Conservation (phyloP, 2,329 filamentous ascomycete species). For the Fusarium albidum region DNA sequence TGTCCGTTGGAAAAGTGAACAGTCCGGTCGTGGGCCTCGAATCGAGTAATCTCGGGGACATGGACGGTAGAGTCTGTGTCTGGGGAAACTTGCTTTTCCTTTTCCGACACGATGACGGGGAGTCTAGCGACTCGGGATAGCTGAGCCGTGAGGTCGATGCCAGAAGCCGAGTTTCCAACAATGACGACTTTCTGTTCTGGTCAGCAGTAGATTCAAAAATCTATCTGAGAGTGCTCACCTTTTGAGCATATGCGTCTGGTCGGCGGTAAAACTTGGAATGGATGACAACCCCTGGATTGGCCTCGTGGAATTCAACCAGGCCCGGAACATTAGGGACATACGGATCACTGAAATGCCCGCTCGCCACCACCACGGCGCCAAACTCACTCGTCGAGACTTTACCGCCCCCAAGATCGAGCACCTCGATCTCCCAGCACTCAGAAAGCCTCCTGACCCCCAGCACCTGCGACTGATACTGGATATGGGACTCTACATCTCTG, state of each 20-base stretch:
- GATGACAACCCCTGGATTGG: neutral
- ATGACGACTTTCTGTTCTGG: neutral
- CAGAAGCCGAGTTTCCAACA: neutral
- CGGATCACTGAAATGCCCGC: neutral
- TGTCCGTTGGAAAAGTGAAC: neutral
- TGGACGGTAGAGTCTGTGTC: neutral
- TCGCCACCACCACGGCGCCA: neutral
- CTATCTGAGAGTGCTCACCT: neutral
- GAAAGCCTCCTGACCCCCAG: neutral
- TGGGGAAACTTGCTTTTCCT: neutral
- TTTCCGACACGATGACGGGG: neutral
- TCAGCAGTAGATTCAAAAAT: neutral
- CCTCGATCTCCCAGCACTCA: neutral
- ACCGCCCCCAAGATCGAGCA: neutral
- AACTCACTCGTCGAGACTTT: neutral
- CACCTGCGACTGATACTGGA: neutral
- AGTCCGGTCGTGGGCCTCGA: neutral
- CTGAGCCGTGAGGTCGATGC: neutral
- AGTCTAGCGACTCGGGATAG: neutral
- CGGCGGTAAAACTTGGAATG: neutral
- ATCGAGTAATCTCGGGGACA: neutral
- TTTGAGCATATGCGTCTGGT: neutral
- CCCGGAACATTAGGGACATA: neutral
- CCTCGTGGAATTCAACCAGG: neutral
- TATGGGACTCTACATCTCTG: neutral